Percentiles rank a stretch among this genome's conserved stretches.
Conservation (phyloP, 164 flowering plant genomes). For the Hamamelis virginiana region DNA sequence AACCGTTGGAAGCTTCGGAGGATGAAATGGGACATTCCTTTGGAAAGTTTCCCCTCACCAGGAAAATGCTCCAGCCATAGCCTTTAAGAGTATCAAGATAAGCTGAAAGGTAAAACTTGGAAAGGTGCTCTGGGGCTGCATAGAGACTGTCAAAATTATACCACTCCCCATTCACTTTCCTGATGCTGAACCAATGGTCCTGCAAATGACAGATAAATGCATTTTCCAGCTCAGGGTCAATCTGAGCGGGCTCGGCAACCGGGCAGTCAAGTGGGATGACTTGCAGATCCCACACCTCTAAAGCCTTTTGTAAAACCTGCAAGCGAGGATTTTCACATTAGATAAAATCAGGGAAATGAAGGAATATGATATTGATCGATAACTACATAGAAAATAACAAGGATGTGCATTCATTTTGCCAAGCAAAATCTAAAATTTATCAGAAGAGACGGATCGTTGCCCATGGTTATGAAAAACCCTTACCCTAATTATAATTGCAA, state of each 20-base stretch:
- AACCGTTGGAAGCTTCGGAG: constrained; percentile 73
- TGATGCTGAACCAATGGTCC: constrained; percentile 94
- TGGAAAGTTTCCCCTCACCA: constrained; percentile 89
- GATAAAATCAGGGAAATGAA: neutral
- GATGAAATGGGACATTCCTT: constrained; percentile 76
- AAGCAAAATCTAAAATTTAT: too few relatives aligned
- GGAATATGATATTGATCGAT: too few relatives aligned
- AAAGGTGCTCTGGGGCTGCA: constrained; percentile 92
- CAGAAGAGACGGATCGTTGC: too few relatives aligned
- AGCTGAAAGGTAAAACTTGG: constrained; percentile 96
- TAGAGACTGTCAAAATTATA: constrained; percentile 90
- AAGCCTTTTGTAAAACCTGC: constrained; percentile 88
- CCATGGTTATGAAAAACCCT: too few relatives aligned
- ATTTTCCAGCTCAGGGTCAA: constrained; percentile 82
- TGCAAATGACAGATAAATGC: constrained; percentile 94
- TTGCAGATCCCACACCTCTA: constrained; percentile 96
- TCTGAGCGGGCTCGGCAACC: constrained; percentile 80
- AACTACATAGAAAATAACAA: too few relatives aligned
- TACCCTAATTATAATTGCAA: too few relatives aligned
- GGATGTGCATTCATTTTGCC: too few relatives aligned
- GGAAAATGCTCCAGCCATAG: constrained; percentile 92
- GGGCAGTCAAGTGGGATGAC: constrained; percentile 84
- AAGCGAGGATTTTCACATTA: constrained; percentile 5
- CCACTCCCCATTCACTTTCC: constrained; percentile 96
- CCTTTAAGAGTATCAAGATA: constrained; percentile 78